Evolutionary conservation across 2,329 filamentous ascomycete genomes (phyloP), one percentile per base, ranked within the genome.

Genomic region (Fusarium guadeloupense): DNA sequence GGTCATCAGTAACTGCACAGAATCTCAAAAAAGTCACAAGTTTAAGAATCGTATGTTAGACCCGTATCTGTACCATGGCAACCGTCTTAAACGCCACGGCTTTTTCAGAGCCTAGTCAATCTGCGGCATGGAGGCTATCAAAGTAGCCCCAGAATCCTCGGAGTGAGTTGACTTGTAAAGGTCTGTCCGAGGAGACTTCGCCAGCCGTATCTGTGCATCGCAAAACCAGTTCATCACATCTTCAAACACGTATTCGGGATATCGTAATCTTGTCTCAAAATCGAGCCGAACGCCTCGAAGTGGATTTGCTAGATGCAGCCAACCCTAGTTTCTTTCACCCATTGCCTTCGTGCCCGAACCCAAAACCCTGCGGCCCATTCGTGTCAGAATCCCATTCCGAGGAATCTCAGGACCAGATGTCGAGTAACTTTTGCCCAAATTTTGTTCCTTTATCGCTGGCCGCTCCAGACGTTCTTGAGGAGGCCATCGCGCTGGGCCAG

Each of bases 401-500:
- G 59, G 38, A 62, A 52, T 66, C 66, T 66, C 66, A 59, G 62
- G 62, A 60, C 64, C 58, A 66, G 58, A 61, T 58, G 55, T 59
- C 55, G 63, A 65, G 59, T 59, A 69, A 64, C 58, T 63, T 67
- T 66, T 58, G 65, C 54, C 58, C 55, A 47, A 54, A 52, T 43
- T 63, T 51, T 66, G 57, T 23, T 44, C 62, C 66, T 76, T 82
- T 86, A 87, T 81, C 85, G 83, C 76, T 84, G 78, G 69, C 87
- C 90, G 83, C 87, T 91, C 95, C 95, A 99, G 79, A 99, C 95
- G 79, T 82, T 91, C 92, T 98, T 98, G 80, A 99, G 80, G 81
- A 96, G 91, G 70, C 95, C 95, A 79, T 99, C 96, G 72, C 91
- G 89, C 88, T 99, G 95, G 71, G 93, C 86, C 76, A 99, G 86